A percentile compares a stretch with the other conserved stretches of the same genome.
These are phyloP conservation scores for Ailanthus altissimus DNA, from an alignment of 345 rosid species.

Conservation along the genomic window DNA sequence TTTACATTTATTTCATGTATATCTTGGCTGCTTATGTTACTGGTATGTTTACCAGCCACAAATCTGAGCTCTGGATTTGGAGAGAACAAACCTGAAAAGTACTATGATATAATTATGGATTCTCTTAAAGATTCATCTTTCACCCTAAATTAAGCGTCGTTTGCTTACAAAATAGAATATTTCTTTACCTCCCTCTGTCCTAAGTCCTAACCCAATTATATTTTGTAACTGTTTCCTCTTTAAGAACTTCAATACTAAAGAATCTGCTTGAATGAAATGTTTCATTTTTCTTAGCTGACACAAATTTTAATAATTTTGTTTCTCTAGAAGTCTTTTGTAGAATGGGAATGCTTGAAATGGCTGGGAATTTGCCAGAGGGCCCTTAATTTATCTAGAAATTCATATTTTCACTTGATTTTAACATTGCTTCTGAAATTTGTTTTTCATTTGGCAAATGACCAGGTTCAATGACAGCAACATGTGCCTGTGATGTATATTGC, in stretches of 20 bases:
- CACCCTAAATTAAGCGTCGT: not conserved
- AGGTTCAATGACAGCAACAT: slow-evolving; percentile 62
- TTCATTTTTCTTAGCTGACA: not conserved
- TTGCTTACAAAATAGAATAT: not conserved
- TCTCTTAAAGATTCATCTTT: not conserved
- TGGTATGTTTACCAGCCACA: not conserved
- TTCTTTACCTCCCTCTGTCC: not conserved
- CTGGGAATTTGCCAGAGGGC: not conserved
- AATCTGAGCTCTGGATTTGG: not conserved
- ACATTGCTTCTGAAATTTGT: slow-evolving; percentile 20
- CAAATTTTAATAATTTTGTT: not conserved
- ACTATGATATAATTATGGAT: not conserved
- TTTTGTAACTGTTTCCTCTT: not conserved
- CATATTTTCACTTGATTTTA: not conserved
- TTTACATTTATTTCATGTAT: not conserved
- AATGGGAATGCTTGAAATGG: slow-evolving; percentile 4
- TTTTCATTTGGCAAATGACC: slow-evolving; percentile 26
- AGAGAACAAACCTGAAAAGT: not conserved
- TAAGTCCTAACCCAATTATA: not conserved
- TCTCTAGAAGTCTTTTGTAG: not conserved
- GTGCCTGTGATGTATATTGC: slow-evolving; percentile 88
- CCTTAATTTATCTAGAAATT: not conserved
- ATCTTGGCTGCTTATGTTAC: slow-evolving; percentile 7
- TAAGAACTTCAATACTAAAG: not conserved
- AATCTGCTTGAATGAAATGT: not conserved